Evolutionary conservation across 768 basidiomycete species (phyloP).

Genomic region (Imleria badia): DNA sequence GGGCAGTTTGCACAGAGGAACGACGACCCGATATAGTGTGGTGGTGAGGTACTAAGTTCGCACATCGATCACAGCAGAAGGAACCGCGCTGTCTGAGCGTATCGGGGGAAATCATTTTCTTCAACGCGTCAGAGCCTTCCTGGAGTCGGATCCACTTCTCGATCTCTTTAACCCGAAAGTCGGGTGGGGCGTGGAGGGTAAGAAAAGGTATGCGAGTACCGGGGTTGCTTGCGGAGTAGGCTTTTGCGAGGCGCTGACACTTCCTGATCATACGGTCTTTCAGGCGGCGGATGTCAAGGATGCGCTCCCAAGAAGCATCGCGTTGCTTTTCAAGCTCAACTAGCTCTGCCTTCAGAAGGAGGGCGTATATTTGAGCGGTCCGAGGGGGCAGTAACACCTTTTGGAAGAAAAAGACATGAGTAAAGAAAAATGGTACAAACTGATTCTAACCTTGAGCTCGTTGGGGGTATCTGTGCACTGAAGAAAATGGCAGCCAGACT

Average conservation of each 20-base stretch:
- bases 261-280: conserved; percentile 85
- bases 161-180: conserved; percentile 78
- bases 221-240: conserved; percentile 38
- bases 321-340: conserved; percentile 59
- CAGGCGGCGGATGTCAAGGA: conserved; percentile 71
- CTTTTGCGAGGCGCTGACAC: conserved; percentile 61
- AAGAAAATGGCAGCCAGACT: conserved; percentile 67
- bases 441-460: conserved; percentile 61
- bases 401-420: conserved; percentile 5
- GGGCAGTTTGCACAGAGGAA: conserved; percentile 23
- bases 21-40: conserved; percentile 30
- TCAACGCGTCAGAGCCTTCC: conserved; percentile 25
- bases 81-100: conserved; percentile 27
- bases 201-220: conserved; percentile 52
- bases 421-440: not conserved
- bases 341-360: conserved; percentile 61
- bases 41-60: conserved; percentile 34
- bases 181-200: conserved; percentile 64
- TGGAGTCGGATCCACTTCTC: conserved; percentile 72
- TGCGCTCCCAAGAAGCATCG: conserved; percentile 61
- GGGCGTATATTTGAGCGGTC: conserved; percentile 63
- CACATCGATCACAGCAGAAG: conserved; percentile 35
- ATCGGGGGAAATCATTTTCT: conserved; percentile 20
- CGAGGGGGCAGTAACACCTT: conserved; percentile 70
- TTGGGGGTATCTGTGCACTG: conserved; percentile 77